phyloP scores from a whole-genome alignment of 352 stramenopile species.

The Achlya hypogyna region DNA sequence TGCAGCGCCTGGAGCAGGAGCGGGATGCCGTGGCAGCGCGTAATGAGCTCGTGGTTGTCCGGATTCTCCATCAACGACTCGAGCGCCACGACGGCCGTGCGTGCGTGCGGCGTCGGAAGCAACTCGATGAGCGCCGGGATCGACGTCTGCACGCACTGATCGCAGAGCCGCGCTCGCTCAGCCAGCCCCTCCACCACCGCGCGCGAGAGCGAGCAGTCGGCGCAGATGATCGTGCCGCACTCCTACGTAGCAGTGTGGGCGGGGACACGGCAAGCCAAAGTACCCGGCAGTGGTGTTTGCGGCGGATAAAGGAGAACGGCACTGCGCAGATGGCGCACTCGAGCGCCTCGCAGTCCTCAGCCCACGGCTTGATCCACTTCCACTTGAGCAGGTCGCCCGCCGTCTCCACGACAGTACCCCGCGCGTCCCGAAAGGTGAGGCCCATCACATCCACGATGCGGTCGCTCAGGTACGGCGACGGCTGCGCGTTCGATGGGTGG shows the following conservation, averaged over 20 bases:
- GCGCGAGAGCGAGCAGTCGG: slow-evolving; percentile 13
- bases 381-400: slow-evolving; percentile 19
- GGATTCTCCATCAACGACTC: slow-evolving; percentile 20
- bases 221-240: slow-evolving; percentile 17
- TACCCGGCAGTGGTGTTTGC: slow-evolving; percentile 21
- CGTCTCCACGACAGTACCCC: slow-evolving; percentile 5
- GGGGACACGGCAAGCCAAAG: no score
- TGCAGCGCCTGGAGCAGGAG: slow-evolving; percentile 17
- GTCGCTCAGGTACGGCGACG: slow-evolving; percentile 75
- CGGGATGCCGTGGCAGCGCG: slow-evolving; percentile 14
- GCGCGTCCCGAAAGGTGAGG: slow-evolving; percentile 25
- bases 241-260: slow-evolving; percentile 17
- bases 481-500: slow-evolving; percentile 40
- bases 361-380: slow-evolving; percentile 22
- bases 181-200: slow-evolving; percentile 16
- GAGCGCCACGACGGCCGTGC: slow-evolving; percentile 12
- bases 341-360: slow-evolving; percentile 13
- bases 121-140: slow-evolving; percentile 19
- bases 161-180: slow-evolving; percentile 12
- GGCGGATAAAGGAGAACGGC: slow-evolving; percentile 19
- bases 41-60: slow-evolving; percentile 19
- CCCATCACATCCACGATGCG: slow-evolving; percentile 76
- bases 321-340: slow-evolving; percentile 8
- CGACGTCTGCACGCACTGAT: slow-evolving; percentile 19
- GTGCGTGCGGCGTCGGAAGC: not conserved